A percentile compares a stretch with the other conserved stretches of the same genome.
Evolutionary conservation across 352 stramenopile genomes (phyloP).

Genomic region (Globisporangium paroecandrum): DNA sequence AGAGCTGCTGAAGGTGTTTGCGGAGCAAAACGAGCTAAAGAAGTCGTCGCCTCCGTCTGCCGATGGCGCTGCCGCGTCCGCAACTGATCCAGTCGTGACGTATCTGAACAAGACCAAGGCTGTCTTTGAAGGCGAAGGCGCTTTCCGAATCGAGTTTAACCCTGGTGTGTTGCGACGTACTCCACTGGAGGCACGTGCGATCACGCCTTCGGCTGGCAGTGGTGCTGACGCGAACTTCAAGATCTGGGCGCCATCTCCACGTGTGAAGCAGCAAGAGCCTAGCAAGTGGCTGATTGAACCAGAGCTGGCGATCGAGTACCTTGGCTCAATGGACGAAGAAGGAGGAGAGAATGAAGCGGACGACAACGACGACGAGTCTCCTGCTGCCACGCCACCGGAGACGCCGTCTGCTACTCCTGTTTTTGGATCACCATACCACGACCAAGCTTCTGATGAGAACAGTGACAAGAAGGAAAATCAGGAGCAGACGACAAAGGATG

Average conservation of each 20-base stretch:
- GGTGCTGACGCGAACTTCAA: constrained; percentile 32
- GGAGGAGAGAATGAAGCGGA: constrained; percentile 41
- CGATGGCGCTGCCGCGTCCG: constrained; percentile 23
- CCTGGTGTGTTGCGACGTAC: constrained; percentile 76
- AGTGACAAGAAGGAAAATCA: constrained; percentile 33
- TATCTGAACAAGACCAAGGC: constrained; percentile 80
- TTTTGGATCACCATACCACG: constrained; percentile 57
- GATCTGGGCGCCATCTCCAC: constrained; percentile 82
- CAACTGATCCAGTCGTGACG: constrained; percentile 30
- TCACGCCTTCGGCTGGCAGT: constrained; percentile 34
- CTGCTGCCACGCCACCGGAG: constrained; percentile 56
- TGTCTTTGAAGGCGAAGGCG: constrained; percentile 79
- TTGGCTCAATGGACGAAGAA: constrained; percentile 81
- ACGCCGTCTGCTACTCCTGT: constrained; percentile 68
- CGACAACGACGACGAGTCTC: constrained; percentile 70
- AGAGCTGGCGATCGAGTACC: constrained; percentile 70
- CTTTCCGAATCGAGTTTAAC: constrained; percentile 83
- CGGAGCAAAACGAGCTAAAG: constrained; percentile 38
- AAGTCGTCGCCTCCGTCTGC: constrained; percentile 24
- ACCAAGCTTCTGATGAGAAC: constrained; percentile 37
- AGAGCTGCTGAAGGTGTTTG: constrained; percentile 75
- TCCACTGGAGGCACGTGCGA: constrained; percentile 47
- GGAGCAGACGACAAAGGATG: constrained; percentile 18
- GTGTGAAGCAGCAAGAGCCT: constrained; percentile 60
- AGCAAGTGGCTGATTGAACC: constrained; percentile 85